A percentile compares a stretch with the other conserved stretches of the same genome.
Evolutionary conservation across 257 asterid species (phyloP).

Genomic region (Vinca minor): DNA sequence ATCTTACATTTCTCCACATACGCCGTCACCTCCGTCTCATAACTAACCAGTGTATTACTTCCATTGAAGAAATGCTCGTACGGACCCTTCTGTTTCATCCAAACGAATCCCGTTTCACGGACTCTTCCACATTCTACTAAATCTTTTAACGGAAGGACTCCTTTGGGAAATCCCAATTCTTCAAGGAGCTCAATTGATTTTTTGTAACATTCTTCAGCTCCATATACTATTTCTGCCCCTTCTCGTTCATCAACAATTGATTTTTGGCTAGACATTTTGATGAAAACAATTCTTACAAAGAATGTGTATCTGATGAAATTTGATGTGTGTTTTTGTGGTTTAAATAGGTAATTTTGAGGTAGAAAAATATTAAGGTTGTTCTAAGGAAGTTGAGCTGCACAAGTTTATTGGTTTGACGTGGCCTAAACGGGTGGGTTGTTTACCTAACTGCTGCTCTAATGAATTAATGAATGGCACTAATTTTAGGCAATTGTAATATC

Average conservation of each 20-base stretch:
- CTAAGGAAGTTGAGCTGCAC: conserved; percentile 44
- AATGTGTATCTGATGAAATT: background rate
- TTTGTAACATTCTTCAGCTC: conserved; percentile 50
- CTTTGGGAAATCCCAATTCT: conserved; percentile 81
- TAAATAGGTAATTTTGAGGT: conserved; percentile 26
- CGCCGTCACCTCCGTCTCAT: conserved; percentile 73
- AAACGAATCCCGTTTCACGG: conserved; percentile 64
- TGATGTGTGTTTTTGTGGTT: conserved; percentile 13
- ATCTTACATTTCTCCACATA: conserved; percentile 74
- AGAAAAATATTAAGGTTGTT: conserved; percentile 23
- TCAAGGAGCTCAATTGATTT: conserved; percentile 47
- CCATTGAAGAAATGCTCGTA: conserved; percentile 60
- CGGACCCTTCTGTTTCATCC: conserved; percentile 87
- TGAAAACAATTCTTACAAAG: too few species aligned
- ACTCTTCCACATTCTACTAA: conserved; percentile 90
- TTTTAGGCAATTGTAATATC: too few species aligned
- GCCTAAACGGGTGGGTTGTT: conserved; percentile 20
- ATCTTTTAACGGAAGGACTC: conserved; percentile 74
- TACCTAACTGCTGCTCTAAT: conserved; percentile 17
- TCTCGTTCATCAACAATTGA: conserved; percentile 34
- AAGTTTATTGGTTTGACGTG: conserved; percentile 9
- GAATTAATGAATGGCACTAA: background rate
- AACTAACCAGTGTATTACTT: conserved; percentile 57
- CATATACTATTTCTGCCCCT: conserved; percentile 58
- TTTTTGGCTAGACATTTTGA: conserved; percentile 36